These are phyloP conservation scores for Typha latifolia DNA, from an alignment of 176 grass and related monocot species.

Conservation along the genomic window DNA sequence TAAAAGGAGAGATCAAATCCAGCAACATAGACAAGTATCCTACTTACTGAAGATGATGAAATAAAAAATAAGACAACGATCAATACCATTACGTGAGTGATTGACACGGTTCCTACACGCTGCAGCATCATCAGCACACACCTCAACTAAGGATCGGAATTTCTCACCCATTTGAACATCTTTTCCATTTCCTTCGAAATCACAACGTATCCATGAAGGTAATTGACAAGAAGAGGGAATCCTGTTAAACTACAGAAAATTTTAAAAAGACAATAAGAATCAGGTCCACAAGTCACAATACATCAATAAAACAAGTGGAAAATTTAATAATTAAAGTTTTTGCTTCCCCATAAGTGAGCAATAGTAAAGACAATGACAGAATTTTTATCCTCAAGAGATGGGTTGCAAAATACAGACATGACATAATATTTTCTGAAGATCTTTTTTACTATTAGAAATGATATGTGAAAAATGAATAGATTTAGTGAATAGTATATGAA, in stretches of 20 bases:
- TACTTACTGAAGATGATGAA: not conserved
- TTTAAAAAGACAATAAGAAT: not conserved
- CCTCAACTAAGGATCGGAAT: conserved; percentile 23
- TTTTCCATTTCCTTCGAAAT: conserved; percentile 64
- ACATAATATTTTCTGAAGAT: too few relatives aligned
- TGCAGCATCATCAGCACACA: conserved; percentile 7
- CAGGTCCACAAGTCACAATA: not conserved
- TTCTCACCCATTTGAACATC: conserved; percentile 32
- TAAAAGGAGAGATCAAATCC: not conserved
- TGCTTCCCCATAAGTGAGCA: too few relatives aligned
- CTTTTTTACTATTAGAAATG: too few relatives aligned
- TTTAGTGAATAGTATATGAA: not conserved
- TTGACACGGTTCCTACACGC: conserved; percentile 13
- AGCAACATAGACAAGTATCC: not conserved
- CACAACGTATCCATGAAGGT: conserved; percentile 84
- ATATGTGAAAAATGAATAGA: not conserved
- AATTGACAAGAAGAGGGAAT: conserved; percentile 49
- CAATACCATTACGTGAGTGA: conserved; percentile 17
- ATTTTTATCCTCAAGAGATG: too few relatives aligned
- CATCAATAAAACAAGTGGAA: not conserved
- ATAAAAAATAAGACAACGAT: not conserved
- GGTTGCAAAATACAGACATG: too few relatives aligned
- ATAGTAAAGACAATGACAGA: too few relatives aligned
- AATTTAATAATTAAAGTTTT: not conserved
- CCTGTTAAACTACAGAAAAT: conserved; percentile 69